Base-by-base conservation (phyloP, 2,329 filamentous ascomycete species). In the Chalaropsis thielavioides region DNA sequence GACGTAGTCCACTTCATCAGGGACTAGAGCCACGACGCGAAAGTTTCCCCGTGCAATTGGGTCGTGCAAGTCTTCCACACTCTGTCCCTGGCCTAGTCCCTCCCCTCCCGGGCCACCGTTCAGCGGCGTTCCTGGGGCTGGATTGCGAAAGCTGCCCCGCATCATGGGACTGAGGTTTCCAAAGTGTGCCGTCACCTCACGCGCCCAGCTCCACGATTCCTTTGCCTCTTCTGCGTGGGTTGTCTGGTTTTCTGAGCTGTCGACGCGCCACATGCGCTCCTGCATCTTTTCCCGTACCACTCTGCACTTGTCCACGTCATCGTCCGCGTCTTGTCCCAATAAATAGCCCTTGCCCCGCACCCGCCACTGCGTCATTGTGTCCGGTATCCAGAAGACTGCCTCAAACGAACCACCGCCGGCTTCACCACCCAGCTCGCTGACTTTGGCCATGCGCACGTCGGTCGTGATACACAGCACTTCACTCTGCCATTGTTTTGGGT, bases 401-500 rank as follows among this genome's bases (percentile, higher is more conserved):
- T 96, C 92, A n/a, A 92, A 83, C 2, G 81, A 80, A 0, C 84
- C 84, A 46, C 90, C 85, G 43, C 86, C 81, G 64, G 27, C 75
- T 4, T 76, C 79, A 5, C 75, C 77, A 68, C 85, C 83, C 2
- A 97, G 75, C 74, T 96, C 87, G 2, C 79, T 77, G 0, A 88
- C 79, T 78, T 97, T 97, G 67, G 85, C 81, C 90, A 95, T 96
- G 58, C 92, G 83, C 8, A 83, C 83, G 74, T 97, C 94, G 0
- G 91, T 96, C 0, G 92, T 96, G 71, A 96, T 86, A 0, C 88
- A 87, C 2, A 88, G 82, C 70, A 92, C 77, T 69, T 97, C 91
- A 70, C 84, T 90, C 71, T 88, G 85, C 72, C 83, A 96, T 0
- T 74, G 61, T 35, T 76, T 69, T 3, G 88, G 85, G 73, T 96